Evolutionary conservation across 495 filamentous ascomycete genomes (phyloP), one percentile per base, ranked within the genome.

Genomic region (Penicillium paradoxum): DNA sequence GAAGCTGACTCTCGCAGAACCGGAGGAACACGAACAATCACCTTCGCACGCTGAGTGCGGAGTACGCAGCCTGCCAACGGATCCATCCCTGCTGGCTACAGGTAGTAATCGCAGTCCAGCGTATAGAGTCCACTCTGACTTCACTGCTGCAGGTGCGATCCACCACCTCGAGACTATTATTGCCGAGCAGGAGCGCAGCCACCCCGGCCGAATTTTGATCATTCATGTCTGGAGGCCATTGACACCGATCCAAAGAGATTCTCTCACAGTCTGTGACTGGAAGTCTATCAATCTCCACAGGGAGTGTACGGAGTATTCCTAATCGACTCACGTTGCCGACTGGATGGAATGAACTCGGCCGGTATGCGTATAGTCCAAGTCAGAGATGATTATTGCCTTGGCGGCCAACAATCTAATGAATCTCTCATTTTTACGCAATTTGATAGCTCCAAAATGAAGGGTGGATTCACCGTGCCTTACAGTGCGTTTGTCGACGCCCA

Each of bases 221-320:
- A 81, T 85, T 65, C 84, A 85, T 53, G 81, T 85, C 44, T 85
- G 82, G 83, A 76, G 83, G 6, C 83, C 83, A 0, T 79, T 86
- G 58, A 75, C 76, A 59, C 73, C 70, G 0, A 70, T 83, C 19
- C 58, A 66, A 43, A 70, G 74, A 33, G 79, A 83, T 55, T 79
- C 81, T 2, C 71, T 84, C 0, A 76, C 73, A 4, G 57, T 83
- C 5, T 64, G 58, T 45, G 70, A 72, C 53, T 61, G 59, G 43
- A 36, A 18, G 3, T 52, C 59, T 8, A 44, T 71, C 14, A 49
- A 67, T 27, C 53, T 54, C 21, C 33, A 43, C 19, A 56, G 49
- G 0, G 54, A 63, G n/a, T n/a, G n/a, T n/a, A n/a, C n/a, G n/a
- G 36, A 11, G 52, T 7, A 47, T 61, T 6, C 29, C 56, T 10